Evolutionary conservation across 2,329 filamentous ascomycete genomes (phyloP).

Genomic region (Apiospora sp.): DNA sequence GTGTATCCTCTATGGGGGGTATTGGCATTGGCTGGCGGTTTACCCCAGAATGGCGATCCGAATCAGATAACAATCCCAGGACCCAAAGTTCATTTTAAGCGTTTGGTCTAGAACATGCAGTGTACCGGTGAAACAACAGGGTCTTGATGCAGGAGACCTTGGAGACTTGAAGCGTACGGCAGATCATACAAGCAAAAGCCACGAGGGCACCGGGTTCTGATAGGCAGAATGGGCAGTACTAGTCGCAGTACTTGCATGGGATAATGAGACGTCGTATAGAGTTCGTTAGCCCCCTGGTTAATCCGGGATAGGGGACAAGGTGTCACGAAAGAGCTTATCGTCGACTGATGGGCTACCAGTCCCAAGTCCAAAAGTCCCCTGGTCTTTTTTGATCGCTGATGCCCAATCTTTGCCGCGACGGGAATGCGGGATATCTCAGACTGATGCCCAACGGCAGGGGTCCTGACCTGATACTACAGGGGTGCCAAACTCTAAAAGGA

Average conservation of each 20-base stretch:
- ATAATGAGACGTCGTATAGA: not conserved
- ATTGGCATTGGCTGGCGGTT: not conserved
- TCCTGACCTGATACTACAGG: not conserved
- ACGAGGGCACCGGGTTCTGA: not conserved
- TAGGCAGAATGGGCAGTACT: not conserved
- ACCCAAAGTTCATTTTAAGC: not conserved
- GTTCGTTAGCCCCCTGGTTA: not conserved
- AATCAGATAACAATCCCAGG: not conserved
- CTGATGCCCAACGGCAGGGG: constrained; percentile 13
- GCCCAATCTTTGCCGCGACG: not conserved
- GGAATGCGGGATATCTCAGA: not conserved
- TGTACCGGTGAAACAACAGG: not conserved
- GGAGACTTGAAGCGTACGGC: not conserved
- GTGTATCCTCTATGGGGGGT: too few relatives aligned
- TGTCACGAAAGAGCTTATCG: not conserved
- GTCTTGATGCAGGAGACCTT: not conserved
- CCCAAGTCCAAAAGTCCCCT: not conserved
- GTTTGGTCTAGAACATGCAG: not conserved
- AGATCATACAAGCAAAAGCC: constrained; percentile 11
- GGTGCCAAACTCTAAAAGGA: not conserved
- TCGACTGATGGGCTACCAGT: not conserved
- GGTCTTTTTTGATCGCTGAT: not conserved
- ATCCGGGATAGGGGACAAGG: not conserved
- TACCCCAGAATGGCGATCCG: not conserved
- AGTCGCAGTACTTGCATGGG: not conserved